Evolutionary conservation across 2,329 filamentous ascomycete species (phyloP).

Genomic region (Bretziella fagacearum): DNA sequence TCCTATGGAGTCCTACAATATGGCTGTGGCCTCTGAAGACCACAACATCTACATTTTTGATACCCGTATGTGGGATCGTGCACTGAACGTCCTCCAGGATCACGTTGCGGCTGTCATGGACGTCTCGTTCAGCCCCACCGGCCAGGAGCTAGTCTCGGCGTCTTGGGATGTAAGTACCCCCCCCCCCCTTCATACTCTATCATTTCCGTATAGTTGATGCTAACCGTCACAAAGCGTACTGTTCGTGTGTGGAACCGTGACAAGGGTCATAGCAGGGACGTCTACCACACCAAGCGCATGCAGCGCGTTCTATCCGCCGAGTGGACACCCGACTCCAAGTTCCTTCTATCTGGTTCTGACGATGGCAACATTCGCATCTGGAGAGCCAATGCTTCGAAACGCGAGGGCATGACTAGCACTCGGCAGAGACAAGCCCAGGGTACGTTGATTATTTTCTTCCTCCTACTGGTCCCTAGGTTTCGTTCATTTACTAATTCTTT

Average conservation of each 20-base stretch:
- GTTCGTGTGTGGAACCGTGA: slow-evolving; percentile 70
- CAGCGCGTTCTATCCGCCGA: slow-evolving; percentile 75
- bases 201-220: slow-evolving; percentile 32
- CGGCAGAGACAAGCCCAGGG: slow-evolving; percentile 63
- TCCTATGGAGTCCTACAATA: slow-evolving; percentile 91
- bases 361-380: slow-evolving; percentile 79
- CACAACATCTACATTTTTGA: slow-evolving; percentile 83
- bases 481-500: neutral
- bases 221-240: slow-evolving; percentile 35
- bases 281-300: slow-evolving; percentile 97
- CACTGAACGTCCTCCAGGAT: slow-evolving; percentile 77
- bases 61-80: slow-evolving; percentile 75
- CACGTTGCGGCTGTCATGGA: slow-evolving; percentile 90
- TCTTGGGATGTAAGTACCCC: slow-evolving; percentile 42
- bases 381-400: slow-evolving; percentile 69
- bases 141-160: slow-evolving; percentile 80
- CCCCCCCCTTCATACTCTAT: slow-evolving; percentile 1
- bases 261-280: slow-evolving; percentile 70
- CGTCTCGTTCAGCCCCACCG: slow-evolving; percentile 86
- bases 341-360: slow-evolving; percentile 78
- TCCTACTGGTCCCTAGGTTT: neutral
- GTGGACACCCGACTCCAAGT: slow-evolving; percentile 81
- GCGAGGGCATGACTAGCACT: slow-evolving; percentile 72
- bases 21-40: slow-evolving; percentile 85
- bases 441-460: slow-evolving; percentile 5